Evolutionary conservation across 176 grass and related monocot genomes (phyloP).

Genomic region (Aegilops speltoides): DNA sequence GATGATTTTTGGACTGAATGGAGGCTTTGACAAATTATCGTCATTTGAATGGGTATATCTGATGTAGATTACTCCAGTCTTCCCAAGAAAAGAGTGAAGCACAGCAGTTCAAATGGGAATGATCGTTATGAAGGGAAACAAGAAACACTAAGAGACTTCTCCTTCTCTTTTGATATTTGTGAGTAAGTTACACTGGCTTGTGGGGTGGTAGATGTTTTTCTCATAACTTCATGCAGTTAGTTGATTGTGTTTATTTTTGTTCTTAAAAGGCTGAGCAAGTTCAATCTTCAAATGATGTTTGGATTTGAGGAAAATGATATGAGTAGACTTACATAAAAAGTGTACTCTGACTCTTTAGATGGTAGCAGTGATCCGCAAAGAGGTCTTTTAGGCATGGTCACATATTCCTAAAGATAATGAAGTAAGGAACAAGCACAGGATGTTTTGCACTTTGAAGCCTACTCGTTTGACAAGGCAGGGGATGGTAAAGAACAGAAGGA

Average conservation of each 20-base stretch:
- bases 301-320: slow-evolving; percentile 42
- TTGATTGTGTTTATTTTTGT: not conserved
- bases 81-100: slow-evolving; percentile 27
- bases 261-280: slow-evolving; percentile 5
- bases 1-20: slow-evolving; percentile 83
- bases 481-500: slow-evolving; percentile 4
- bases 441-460: slow-evolving; percentile 42
- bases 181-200: not conserved
- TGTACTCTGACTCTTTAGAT: slow-evolving; percentile 12
- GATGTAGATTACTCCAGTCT: slow-evolving; percentile 73
- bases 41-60: slow-evolving; percentile 72
- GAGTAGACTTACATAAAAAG: slow-evolving; percentile 29
- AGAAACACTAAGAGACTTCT: not conserved
- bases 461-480: not conserved
- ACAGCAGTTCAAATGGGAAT: not conserved
- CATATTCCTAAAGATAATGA: slow-evolving; percentile 26
- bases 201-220: not conserved
- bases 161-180: not conserved
- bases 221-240: not conserved
- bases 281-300: slow-evolving; percentile 50
- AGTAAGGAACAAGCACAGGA: slow-evolving; percentile 33
- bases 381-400: slow-evolving; percentile 27
- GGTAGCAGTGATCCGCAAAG: slow-evolving; percentile 39
- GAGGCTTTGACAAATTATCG: slow-evolving; percentile 66
- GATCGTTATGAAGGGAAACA: not conserved